These are phyloP conservation scores for Lactifluus hygrophoroides DNA, from an alignment of 768 basidiomycete genomes.

Conservation along the genomic window DNA sequence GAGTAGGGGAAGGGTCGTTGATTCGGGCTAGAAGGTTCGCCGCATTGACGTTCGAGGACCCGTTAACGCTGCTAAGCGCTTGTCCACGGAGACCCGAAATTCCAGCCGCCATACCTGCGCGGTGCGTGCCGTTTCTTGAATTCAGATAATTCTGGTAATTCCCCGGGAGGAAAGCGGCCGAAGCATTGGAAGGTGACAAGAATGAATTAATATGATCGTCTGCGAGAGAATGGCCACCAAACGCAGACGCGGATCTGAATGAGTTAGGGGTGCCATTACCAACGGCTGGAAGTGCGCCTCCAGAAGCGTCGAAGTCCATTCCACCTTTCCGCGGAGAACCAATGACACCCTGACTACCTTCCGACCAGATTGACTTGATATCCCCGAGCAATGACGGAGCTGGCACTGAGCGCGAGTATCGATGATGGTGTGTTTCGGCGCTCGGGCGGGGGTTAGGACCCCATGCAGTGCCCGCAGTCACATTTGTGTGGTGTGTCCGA, in stretches of 20 bases:
- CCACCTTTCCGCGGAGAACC: constrained; percentile 30
- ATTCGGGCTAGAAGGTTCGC: constrained; percentile 21
- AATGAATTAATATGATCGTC: constrained; percentile 34
- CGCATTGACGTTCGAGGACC: constrained; percentile 15
- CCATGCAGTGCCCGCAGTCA: constrained; percentile 15
- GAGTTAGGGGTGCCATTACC: constrained; percentile 45
- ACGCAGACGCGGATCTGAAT: constrained; percentile 38
- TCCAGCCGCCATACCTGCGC: constrained; percentile 22
- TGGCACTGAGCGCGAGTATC: constrained; percentile 79
- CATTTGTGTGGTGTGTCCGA: constrained; percentile 46
- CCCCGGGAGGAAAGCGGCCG: constrained; percentile 73
- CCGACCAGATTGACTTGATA: constrained; percentile 76
- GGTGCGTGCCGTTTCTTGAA: constrained; percentile 33
- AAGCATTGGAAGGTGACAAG: constrained; percentile 67
- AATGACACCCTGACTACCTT: constrained; percentile 30
- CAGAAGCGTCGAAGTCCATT: constrained; percentile 22
- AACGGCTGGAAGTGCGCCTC: constrained; percentile 16
- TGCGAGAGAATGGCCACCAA: constrained; percentile 27
- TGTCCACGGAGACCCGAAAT: constrained; percentile 21
- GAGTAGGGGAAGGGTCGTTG: constrained; percentile 15
- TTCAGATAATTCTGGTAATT: constrained; percentile 56
- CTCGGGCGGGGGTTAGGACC: constrained; percentile 21
- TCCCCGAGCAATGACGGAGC: constrained; percentile 69
- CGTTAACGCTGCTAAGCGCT: constrained; percentile 6
- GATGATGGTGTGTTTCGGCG: constrained; percentile 39